Percentiles rank a stretch among this genome's conserved stretches.
phyloP scores from a whole-genome alignment of 768 basidiomycete genomes.

The Heimioporus sp. region DNA sequence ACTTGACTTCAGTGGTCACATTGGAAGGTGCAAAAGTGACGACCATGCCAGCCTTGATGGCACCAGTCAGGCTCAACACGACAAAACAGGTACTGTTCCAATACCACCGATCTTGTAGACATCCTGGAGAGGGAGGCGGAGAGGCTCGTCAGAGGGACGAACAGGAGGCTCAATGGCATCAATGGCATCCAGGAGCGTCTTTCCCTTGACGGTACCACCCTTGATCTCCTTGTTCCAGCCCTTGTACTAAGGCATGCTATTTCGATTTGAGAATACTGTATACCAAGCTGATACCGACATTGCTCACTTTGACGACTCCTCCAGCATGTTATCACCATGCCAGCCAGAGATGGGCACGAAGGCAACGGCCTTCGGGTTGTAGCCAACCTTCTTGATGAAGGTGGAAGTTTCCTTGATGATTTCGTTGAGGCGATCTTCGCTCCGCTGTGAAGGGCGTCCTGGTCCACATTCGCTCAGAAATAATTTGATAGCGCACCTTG shows the following conservation, averaged over 20 bases:
- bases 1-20: slow-evolving; percentile 99
- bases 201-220: slow-evolving; percentile 90
- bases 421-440: slow-evolving; percentile 99
- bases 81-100: slow-evolving; percentile 99
- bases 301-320: slow-evolving; percentile 90
- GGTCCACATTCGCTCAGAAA: not conserved
- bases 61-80: slow-evolving; percentile 99
- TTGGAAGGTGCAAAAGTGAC: slow-evolving; percentile 95
- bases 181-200: slow-evolving; percentile 99
- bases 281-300: not conserved
- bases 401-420: slow-evolving; percentile 96
- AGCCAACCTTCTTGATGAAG: slow-evolving; percentile 99
- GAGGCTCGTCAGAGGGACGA: slow-evolving; percentile 98
- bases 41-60: slow-evolving; percentile 99
- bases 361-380: slow-evolving; percentile 97
- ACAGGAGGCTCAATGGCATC: slow-evolving; percentile 98
- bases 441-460: slow-evolving; percentile 64
- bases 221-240: slow-evolving; percentile 99
- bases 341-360: slow-evolving; percentile 99
- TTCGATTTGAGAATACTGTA: slow-evolving; percentile 12
- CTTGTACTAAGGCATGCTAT: slow-evolving; percentile 99
- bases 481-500: slow-evolving; percentile 53
- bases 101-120: slow-evolving; percentile 99
- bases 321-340: slow-evolving; percentile 99
- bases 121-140: slow-evolving; percentile 99